Base-by-base conservation (phyloP, 805 yeast species). In the Candida odintsovae region DNA sequence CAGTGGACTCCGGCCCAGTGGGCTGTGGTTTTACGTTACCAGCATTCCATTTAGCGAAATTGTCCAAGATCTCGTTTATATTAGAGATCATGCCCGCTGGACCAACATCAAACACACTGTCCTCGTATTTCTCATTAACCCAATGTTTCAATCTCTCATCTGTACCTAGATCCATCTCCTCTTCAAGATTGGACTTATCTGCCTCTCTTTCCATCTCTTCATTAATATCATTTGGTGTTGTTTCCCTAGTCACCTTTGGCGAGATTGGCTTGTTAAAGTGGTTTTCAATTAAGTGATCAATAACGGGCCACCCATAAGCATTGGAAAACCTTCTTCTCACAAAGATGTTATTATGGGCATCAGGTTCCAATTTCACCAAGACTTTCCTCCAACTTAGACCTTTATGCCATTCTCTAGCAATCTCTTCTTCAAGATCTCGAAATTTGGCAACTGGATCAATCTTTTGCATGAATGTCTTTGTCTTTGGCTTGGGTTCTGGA, bases 291-390 rank as follows among this genome's bases (percentile, higher is more conserved):
- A 86, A 58, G 59, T 84, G 94, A 49, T 85, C 90, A 41, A 86
- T 68, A 0, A 85, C 87, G 1, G 78, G 80, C 95, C 95, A 86
- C 1, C 95, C 95, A 64, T 80, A 86, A 0, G 92, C 94, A 66
- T 86, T 86, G 1, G 87, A 73, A 64, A 83, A 84, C 46, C 83
- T 65, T 57, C 90, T 69, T 52, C 94, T 65, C 0, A 85, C 90
- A 35, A 83, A 69, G 28, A 85, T 83, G 55, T 83, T 85, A 54
- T 85, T 85, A 57, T 84, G 92, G 0, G 90, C 89, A 64, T 84
- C 90, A 0, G 90, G 88, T 50, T 78, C 71, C 46, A 85, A 60
- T 38, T 76, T 76, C 1, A 84, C 86, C 18, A 85, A 61, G 2
- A 82, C 84, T 64, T 85, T 84, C 36, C 90, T 68, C 90, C 94